phyloP scores from a whole-genome alignment of 805 yeast genomes.

The Saccharomyces jurei region DNA sequence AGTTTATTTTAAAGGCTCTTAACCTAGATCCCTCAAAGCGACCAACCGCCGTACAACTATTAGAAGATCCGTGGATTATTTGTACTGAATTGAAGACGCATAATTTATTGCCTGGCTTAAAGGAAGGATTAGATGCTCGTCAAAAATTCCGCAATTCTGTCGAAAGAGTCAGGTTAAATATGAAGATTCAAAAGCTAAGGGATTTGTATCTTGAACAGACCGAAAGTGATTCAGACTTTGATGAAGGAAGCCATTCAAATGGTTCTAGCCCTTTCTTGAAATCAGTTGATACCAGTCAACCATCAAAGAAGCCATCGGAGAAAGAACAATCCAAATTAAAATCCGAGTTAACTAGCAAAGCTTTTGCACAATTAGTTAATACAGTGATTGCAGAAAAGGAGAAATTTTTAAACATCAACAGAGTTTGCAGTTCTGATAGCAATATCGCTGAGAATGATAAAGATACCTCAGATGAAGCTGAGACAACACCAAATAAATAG shows the following conservation, averaged over 20 bases:
- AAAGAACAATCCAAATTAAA: constrained; percentile 19
- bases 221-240: constrained; percentile 28
- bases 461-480: neutral
- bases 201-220: constrained; percentile 45
- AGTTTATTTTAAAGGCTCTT: constrained; percentile 61
- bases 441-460: neutral
- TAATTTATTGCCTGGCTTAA: constrained; percentile 72
- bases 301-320: constrained; percentile 3
- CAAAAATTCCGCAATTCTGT: constrained; percentile 77
- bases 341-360: constrained; percentile 37
- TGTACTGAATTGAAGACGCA: constrained; percentile 38
- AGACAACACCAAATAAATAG: neutral
- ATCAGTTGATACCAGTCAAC: constrained; percentile 4
- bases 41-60: constrained; percentile 53
- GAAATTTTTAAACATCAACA: constrained; percentile 20
- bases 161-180: constrained; percentile 72
- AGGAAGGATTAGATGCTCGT: constrained; percentile 73
- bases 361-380: constrained; percentile 62
- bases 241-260: constrained; percentile 14
- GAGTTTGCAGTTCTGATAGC: constrained; percentile 1
- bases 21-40: constrained; percentile 57
- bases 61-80: constrained; percentile 68
- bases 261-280: constrained; percentile 13
- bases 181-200: constrained; percentile 65
- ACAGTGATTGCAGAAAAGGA: constrained; percentile 59